phyloP scores from a whole-genome alignment of 805 yeast species.

The Candida berthetii region DNA sequence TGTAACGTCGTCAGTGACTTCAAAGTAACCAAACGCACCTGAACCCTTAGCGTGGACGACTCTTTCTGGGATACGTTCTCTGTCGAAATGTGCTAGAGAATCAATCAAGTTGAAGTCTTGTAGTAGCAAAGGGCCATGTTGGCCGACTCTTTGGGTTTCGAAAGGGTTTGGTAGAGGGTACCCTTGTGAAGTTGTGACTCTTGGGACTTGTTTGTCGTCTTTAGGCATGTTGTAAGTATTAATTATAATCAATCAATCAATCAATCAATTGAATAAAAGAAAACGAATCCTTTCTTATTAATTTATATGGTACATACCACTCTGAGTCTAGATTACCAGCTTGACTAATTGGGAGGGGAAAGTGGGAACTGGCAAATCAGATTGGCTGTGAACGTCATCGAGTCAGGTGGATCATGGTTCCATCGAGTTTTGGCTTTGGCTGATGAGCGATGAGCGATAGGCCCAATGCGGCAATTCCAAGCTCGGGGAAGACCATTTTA shows the following conservation, averaged over 20 bases:
- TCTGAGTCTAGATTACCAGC: too few relatives aligned
- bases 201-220: constrained; percentile 29
- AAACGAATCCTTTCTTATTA: too few relatives aligned
- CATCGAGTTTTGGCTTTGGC: too few relatives aligned
- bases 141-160: constrained; percentile 69
- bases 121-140: constrained; percentile 72
- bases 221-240: constrained; percentile 1
- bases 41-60: constrained; percentile 94
- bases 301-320: too few relatives aligned
- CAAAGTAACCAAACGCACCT: constrained; percentile 85
- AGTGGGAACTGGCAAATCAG: too few relatives aligned
- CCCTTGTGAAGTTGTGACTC: constrained; percentile 68
- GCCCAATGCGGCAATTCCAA: too few relatives aligned
- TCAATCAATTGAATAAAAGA: too few relatives aligned
- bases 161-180: constrained; percentile 72
- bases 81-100: constrained; percentile 78
- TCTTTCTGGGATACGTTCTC: constrained; percentile 89
- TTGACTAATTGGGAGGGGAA: too few relatives aligned
- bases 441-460: too few relatives aligned
- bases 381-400: too few relatives aligned
- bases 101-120: constrained; percentile 82
- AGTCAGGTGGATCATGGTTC: too few relatives aligned
- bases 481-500: too few relatives aligned
- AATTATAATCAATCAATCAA: constrained; percentile 1
- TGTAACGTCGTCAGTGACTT: constrained; percentile 79